A percentile compares a stretch with the other conserved stretches of the same genome.
These are phyloP conservation scores for Leccinum obscurum DNA, from an alignment of 768 basidiomycete genomes.

Conservation along the genomic window DNA sequence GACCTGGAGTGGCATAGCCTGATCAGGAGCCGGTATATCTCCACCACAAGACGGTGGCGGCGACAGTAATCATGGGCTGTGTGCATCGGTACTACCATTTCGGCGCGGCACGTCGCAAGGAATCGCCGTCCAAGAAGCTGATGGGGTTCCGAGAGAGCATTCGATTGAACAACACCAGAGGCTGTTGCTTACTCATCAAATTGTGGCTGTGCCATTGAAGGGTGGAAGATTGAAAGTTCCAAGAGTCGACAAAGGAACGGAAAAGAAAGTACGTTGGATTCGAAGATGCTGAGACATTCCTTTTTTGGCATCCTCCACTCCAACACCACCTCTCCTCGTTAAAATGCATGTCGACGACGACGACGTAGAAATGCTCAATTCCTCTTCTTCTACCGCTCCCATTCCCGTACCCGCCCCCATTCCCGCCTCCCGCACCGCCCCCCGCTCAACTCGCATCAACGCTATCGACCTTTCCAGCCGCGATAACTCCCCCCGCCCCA, in stretches of 20 bases:
- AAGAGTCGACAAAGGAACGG: conserved; percentile 24
- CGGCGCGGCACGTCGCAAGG: too few relatives aligned
- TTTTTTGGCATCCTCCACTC: conserved; percentile 37
- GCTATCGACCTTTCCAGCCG: conserved; percentile 32
- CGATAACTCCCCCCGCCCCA: conserved; percentile 27
- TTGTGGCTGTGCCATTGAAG: conserved; percentile 16
- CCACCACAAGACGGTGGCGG: neutral
- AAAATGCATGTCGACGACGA: conserved; percentile 18
- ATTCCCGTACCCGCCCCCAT: neutral
- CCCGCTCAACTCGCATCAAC: conserved; percentile 17
- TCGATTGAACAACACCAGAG: too few relatives aligned
- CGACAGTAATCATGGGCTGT: too few relatives aligned
- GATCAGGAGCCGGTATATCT: neutral
- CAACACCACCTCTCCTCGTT: conserved; percentile 24
- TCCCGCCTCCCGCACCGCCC: conserved; percentile 7
- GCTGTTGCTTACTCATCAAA: conserved; percentile 22
- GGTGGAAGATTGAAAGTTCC: conserved; percentile 22
- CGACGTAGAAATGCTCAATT: conserved; percentile 31
- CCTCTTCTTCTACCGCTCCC: neutral
- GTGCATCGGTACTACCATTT: too few relatives aligned
- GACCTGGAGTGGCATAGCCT: too few relatives aligned
- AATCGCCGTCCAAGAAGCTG: too few relatives aligned
- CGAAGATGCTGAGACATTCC: conserved; percentile 34
- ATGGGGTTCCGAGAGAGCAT: too few relatives aligned
- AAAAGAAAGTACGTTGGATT: conserved; percentile 9